A percentile compares a stretch with the other conserved stretches of the same genome.
Conservation (phyloP, 345 rosid species). For the Bruguiera sexangula region DNA sequence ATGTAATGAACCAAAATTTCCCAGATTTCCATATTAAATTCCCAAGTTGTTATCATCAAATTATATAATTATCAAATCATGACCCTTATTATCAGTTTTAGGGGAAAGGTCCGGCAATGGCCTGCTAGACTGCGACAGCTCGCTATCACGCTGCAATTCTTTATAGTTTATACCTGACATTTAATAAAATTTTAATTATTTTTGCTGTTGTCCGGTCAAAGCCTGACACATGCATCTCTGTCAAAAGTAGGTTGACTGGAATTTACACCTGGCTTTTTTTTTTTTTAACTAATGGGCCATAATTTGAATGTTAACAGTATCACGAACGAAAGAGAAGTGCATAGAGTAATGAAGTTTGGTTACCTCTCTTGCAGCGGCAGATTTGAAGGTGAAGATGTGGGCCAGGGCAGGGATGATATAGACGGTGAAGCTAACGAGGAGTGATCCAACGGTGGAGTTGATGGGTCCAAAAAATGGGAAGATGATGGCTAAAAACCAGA, state of each 20-base stretch:
- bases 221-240: neutral
- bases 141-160: constrained; percentile 21
- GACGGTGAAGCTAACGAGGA: constrained; percentile 98
- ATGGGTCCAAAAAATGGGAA: constrained; percentile 99
- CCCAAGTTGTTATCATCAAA: no score
- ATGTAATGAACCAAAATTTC: no score
- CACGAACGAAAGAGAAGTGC: neutral
- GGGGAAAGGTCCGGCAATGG: constrained; percentile 31
- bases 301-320: neutral
- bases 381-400: constrained; percentile 79
- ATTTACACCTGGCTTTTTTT: neutral
- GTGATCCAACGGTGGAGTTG: constrained; percentile 93
- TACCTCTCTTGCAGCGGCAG: constrained; percentile 87
- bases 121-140: constrained; percentile 41
- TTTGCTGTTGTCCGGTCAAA: constrained; percentile 17
- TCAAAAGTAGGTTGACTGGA: neutral
- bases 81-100: constrained; percentile 7
- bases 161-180: constrained; percentile 4
- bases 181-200: neutral
- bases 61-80: no score
- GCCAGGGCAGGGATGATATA: constrained; percentile 97
- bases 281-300: constrained; percentile 1
- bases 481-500: constrained; percentile 90
- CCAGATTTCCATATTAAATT: no score
- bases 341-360: neutral